These are phyloP conservation scores for Naganishia vaughanmartiniae DNA, from an alignment of 768 basidiomycete genomes.

Conservation along the genomic window DNA sequence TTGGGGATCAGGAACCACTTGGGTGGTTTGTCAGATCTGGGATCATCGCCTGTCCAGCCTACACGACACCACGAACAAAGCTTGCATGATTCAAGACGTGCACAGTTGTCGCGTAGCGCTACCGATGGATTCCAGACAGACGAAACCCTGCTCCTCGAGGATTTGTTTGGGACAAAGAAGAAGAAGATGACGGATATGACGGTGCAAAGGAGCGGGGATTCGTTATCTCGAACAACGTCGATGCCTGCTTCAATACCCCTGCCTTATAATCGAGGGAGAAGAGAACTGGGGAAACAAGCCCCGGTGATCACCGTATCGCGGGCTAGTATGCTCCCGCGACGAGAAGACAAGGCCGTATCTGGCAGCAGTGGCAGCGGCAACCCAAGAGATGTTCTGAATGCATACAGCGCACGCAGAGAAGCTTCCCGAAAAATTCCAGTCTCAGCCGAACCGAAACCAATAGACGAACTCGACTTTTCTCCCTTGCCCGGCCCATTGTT, in stretches of 20 bases:
- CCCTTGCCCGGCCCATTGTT: background rate
- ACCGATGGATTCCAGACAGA: slow-evolving; percentile 2
- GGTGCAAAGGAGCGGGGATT: background rate
- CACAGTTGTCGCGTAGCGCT: slow-evolving; percentile 6
- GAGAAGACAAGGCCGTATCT: background rate
- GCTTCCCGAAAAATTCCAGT: background rate
- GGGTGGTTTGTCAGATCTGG: background rate
- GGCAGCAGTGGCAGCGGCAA: background rate
- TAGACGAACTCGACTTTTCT: slow-evolving; percentile 9
- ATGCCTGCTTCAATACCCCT: background rate
- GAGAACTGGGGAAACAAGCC: slow-evolving; percentile 11
- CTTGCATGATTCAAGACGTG: background rate
- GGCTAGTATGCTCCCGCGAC: slow-evolving; percentile 6
- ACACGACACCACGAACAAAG: slow-evolving; percentile 3
- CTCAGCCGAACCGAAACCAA: background rate
- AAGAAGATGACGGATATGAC: slow-evolving; percentile 1
- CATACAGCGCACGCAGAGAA: slow-evolving; percentile 3
- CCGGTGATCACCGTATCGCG: background rate
- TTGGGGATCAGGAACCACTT: background rate
- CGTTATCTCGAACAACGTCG: background rate
- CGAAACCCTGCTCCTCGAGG: slow-evolving; percentile 5
- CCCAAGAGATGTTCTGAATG: slow-evolving; percentile 6
- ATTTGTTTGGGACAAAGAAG: slow-evolving; percentile 2
- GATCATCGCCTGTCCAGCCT: background rate
- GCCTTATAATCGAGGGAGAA: background rate